A percentile compares a stretch with the other conserved stretches of the same genome.
Evolutionary conservation across 1,284 basidiomycete species (phyloP).

Genomic region (Sanghuangporus weigelae): DNA sequence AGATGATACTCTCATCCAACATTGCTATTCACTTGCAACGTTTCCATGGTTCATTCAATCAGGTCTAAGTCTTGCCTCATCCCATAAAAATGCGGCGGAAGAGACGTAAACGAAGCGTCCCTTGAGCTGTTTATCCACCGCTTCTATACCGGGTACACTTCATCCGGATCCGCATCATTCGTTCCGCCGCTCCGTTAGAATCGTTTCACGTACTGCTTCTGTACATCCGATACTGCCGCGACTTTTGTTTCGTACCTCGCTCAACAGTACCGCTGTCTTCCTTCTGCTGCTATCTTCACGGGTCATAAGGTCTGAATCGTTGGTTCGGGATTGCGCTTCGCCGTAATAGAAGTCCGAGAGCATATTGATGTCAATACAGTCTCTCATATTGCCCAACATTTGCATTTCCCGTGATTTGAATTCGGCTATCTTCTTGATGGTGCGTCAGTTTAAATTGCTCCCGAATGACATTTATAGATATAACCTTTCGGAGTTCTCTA

Average conservation of each 20-base stretch:
- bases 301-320: neutral
- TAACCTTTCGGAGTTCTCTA: neutral
- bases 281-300: neutral
- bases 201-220: neutral
- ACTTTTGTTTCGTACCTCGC: neutral
- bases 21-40: too few relatives aligned
- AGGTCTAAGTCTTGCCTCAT: too few relatives aligned
- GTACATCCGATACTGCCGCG: neutral
- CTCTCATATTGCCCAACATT: neutral
- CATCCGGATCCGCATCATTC: neutral
- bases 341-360: neutral
- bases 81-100: too few relatives aligned
- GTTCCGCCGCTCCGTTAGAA: neutral
- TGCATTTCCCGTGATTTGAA: neutral
- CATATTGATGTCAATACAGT: neutral
- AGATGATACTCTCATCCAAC: too few relatives aligned
- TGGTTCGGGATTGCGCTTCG: neutral
- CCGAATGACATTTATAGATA: neutral
- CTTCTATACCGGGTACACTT: too few relatives aligned
- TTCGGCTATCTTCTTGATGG: neutral
- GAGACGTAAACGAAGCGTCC: too few relatives aligned
- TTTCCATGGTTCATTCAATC: too few relatives aligned
- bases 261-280: neutral
- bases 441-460: neutral
- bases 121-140: neutral